Conservation (phyloP, 805 yeast genomes). For the Kluyveromyces starmeri region DNA sequence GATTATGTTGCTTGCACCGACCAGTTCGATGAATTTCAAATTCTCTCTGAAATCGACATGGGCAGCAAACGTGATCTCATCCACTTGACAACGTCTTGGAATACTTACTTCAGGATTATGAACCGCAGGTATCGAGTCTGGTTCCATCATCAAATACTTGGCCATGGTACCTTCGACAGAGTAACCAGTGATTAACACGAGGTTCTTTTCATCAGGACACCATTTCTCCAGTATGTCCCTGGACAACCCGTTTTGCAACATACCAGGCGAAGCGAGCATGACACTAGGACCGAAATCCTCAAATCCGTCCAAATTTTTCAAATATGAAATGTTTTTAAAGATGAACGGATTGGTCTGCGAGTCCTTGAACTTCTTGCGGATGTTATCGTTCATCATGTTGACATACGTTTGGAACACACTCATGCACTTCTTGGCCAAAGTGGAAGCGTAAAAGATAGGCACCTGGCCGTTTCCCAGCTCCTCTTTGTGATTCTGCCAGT, state of each 20-base stretch:
- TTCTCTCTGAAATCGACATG: constrained; percentile 96
- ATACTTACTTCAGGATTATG: constrained; percentile 73
- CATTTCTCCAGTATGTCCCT: constrained; percentile 86
- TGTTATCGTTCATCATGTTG: constrained; percentile 93
- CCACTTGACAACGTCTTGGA: constrained; percentile 80
- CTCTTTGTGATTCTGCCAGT: constrained; percentile 81
- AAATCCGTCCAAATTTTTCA: constrained; percentile 71
- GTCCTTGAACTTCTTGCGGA: constrained; percentile 65
- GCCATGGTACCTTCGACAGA: constrained; percentile 99
- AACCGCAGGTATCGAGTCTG: constrained; percentile 78
- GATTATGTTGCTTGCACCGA: constrained; percentile 77
- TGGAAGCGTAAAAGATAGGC: constrained; percentile 85
- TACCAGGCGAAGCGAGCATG: constrained; percentile 95
- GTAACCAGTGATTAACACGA: constrained; percentile 87
- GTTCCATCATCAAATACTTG: constrained; percentile 77
- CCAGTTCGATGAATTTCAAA: constrained; percentile 78
- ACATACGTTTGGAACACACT: constrained; percentile 95
- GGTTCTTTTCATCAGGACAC: constrained; percentile 93
- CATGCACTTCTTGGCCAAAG: constrained; percentile 90
- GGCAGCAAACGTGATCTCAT: constrained; percentile 98
- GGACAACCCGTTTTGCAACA: constrained; percentile 94
- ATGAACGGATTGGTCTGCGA: constrained; percentile 83
- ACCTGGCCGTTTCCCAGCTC: constrained; percentile 52
- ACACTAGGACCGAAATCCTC: constrained; percentile 96
- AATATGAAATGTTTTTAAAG: constrained; percentile 74